These are phyloP conservation scores for Arabis hirsuta DNA, from an alignment of 345 rosid species.

Conservation along the genomic window DNA sequence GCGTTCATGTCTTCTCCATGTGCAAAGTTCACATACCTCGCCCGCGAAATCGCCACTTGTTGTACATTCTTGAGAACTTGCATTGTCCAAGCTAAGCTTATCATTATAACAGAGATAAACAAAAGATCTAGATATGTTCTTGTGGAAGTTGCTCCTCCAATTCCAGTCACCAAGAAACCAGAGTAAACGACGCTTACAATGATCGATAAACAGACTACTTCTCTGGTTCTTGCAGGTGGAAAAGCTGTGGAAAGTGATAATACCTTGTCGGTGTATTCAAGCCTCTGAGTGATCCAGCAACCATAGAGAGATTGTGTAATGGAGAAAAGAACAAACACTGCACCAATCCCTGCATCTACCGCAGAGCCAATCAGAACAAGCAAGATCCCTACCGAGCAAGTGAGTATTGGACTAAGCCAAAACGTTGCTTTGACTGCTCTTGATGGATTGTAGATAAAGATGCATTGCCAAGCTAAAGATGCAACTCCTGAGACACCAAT, in stretches of 20 bases:
- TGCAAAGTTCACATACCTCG: conserved; percentile 58
- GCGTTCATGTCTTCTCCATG: conserved; percentile 58
- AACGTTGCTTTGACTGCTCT: conserved; percentile 65
- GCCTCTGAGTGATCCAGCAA: conserved; percentile 73
- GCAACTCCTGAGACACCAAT: conserved; percentile 55
- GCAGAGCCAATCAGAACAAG: conserved; percentile 56
- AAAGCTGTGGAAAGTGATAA: conserved; percentile 55
- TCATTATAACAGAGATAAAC: conserved; percentile 59
- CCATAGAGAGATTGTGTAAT: conserved; percentile 61
- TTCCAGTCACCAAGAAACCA: conserved; percentile 66
- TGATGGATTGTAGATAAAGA: conserved; percentile 51
- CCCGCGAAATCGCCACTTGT: conserved; percentile 62
- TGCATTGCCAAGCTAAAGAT: conserved; percentile 61
- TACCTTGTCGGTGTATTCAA: conserved; percentile 60
- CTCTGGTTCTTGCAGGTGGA: conserved; percentile 53
- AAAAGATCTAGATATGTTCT: conserved; percentile 53
- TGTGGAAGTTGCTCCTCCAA: conserved; percentile 76
- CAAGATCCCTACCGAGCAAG: conserved; percentile 60
- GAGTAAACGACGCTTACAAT: conserved; percentile 48
- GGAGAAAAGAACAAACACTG: conserved; percentile 49
- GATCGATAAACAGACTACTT: conserved; percentile 46
- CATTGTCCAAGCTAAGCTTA: conserved; percentile 79
- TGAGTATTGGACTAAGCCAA: conserved; percentile 69
- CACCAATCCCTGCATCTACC: conserved; percentile 56
- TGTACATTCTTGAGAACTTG: conserved; percentile 70